Evolutionary conservation across 1,284 basidiomycete genomes (phyloP).

Genomic region (Gomphus bonarii): DNA sequence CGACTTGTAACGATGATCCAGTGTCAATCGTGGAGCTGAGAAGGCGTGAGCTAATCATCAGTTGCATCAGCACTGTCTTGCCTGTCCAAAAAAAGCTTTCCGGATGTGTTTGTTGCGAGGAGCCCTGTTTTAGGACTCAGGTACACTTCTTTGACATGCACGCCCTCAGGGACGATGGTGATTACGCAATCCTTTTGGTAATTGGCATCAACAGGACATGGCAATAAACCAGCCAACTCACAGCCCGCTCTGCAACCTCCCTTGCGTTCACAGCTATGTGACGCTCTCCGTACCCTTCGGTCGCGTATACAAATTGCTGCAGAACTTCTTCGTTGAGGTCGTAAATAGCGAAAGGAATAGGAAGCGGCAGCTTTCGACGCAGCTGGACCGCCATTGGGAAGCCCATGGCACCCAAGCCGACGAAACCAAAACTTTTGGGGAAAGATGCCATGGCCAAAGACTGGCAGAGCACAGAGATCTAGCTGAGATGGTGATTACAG

Average conservation of each 20-base stretch:
- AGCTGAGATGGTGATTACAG: neutral
- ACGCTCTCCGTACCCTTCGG: neutral
- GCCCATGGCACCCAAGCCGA: slow-evolving; percentile 14
- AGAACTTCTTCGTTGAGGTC: slow-evolving; percentile 10
- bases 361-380: slow-evolving; percentile 10
- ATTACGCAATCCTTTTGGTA: slow-evolving; percentile 10
- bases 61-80: neutral
- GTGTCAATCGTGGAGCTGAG: slow-evolving; percentile 16
- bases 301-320: slow-evolving; percentile 8
- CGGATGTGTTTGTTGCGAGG: slow-evolving; percentile 11
- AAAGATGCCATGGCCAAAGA: neutral
- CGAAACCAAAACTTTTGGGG: slow-evolving; percentile 6
- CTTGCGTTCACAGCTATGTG: slow-evolving; percentile 1
- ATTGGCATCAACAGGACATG: neutral
- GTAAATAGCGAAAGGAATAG: slow-evolving; percentile 11
- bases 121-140: slow-evolving; percentile 12
- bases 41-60: neutral
- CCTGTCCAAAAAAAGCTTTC: slow-evolving; percentile 10
- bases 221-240: neutral
- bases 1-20: slow-evolving; percentile 14
- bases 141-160: slow-evolving; percentile 14
- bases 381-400: slow-evolving; percentile 15
- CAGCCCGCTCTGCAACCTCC: slow-evolving; percentile 7
- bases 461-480: neutral
- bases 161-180: slow-evolving; percentile 15